phyloP scores from a whole-genome alignment of 2,329 filamentous ascomycete species.

The Emergomyces orientalis region DNA sequence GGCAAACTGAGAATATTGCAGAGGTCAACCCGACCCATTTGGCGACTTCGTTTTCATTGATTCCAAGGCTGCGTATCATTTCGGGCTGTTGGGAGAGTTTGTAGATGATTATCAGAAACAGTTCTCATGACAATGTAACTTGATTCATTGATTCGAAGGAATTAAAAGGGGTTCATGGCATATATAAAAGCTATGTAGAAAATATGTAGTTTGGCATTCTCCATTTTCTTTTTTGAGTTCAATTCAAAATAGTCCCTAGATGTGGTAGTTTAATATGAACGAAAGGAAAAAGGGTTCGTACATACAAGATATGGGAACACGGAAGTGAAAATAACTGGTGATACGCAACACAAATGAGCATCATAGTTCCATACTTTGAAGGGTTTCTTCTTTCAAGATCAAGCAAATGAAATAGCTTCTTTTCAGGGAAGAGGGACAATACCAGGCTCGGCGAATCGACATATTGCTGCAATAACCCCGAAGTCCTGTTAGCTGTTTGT shows the following conservation, averaged over 20 bases:
- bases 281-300: constrained; percentile 19
- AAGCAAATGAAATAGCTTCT: neutral
- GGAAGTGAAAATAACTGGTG: constrained; percentile 52
- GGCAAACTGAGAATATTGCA: constrained; percentile 61
- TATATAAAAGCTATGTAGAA: neutral
- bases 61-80: constrained; percentile 72
- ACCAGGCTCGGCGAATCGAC: constrained; percentile 65
- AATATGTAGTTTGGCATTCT: neutral
- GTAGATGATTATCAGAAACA: constrained; percentile 15
- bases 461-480: constrained; percentile 49
- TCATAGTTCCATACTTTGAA: constrained; percentile 10
- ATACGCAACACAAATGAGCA: constrained; percentile 8
- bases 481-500: constrained; percentile 9
- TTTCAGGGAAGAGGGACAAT: constrained; percentile 33
- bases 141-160: constrained; percentile 7
- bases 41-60: constrained; percentile 58
- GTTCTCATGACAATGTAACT: constrained; percentile 11
- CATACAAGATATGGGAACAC: constrained; percentile 53
- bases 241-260: constrained; percentile 1
- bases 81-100: constrained; percentile 48
- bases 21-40: constrained; percentile 72
- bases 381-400: constrained; percentile 1
- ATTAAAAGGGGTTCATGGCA: neutral
- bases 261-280: neutral
- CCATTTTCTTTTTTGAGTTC: neutral